A percentile compares a stretch with the other conserved stretches of the same genome.
Conservation (phyloP, 495 filamentous ascomycete species). For the Talaromyces proteolyticus region DNA sequence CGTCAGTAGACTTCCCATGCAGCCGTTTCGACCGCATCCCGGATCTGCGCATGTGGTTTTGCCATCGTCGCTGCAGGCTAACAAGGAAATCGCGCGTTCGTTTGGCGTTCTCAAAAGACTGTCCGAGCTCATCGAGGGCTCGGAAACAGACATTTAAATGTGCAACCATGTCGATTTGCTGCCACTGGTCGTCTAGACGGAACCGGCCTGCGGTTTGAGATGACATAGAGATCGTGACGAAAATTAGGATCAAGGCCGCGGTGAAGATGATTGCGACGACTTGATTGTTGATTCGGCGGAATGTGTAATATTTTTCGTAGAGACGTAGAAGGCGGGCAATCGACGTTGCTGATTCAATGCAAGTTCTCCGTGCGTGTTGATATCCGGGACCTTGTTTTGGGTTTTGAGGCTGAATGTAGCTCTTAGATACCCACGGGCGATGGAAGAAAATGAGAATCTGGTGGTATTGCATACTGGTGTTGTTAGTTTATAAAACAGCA, state of each 20-base stretch:
- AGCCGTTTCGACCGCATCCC: constrained; percentile 30
- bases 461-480: constrained; percentile 46
- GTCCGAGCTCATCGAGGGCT: constrained; percentile 38
- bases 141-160: constrained; percentile 44
- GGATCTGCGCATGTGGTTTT: constrained; percentile 37
- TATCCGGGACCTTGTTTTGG: constrained; percentile 40
- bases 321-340: constrained; percentile 38
- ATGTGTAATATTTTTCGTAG: constrained; percentile 44
- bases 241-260: constrained; percentile 42
- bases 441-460: constrained; percentile 46
- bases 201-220: constrained; percentile 7
- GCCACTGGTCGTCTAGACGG: neutral
- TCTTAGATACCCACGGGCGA: constrained; percentile 45
- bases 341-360: constrained; percentile 40
- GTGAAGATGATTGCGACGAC: constrained; percentile 46
- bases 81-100: constrained; percentile 39
- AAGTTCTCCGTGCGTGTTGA: constrained; percentile 41
- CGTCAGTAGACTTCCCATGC: neutral
- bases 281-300: constrained; percentile 46
- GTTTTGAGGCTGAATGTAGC: constrained; percentile 37
- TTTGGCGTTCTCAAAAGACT: constrained; percentile 42
- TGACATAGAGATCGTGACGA: constrained; percentile 37
- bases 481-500: neutral
- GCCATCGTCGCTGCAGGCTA: constrained; percentile 40
- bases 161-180: constrained; percentile 36